phyloP scores from a whole-genome alignment of 1,284 basidiomycete species.

The Melampsora americana region DNA sequence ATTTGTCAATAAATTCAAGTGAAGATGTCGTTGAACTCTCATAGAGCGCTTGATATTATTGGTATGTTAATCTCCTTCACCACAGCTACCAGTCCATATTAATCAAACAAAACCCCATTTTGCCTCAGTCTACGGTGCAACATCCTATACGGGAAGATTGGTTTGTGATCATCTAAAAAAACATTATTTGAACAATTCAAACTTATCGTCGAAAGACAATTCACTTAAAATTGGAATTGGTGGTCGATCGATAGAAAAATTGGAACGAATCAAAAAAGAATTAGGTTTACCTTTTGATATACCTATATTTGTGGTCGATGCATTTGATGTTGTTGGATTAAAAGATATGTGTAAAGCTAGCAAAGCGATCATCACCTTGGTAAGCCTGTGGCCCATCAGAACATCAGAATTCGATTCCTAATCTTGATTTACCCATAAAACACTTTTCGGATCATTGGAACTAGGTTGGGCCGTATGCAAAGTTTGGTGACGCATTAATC shows the following conservation, averaged over 20 bases:
- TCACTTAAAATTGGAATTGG: slow-evolving; percentile 28
- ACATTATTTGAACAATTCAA: not conserved
- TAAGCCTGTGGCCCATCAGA: slow-evolving; percentile 10
- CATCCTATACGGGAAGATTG: slow-evolving; percentile 26
- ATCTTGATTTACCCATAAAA: not conserved
- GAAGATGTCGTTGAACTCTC: no score
- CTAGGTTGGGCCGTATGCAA: slow-evolving; percentile 40
- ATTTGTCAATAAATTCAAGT: no score
- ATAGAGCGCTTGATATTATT: no score
- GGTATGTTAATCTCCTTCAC: no score
- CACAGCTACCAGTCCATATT: no score
- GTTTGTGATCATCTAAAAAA: slow-evolving; percentile 33
- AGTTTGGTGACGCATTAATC: slow-evolving; percentile 21
- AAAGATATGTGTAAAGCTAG: slow-evolving; percentile 24
- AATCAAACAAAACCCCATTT: not conserved
- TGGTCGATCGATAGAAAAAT: slow-evolving; percentile 32
- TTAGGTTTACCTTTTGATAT: slow-evolving; percentile 12
- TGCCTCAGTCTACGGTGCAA: slow-evolving; percentile 34
- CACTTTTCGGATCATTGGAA: not conserved
- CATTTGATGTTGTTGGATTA: slow-evolving; percentile 20
- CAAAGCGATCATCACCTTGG: slow-evolving; percentile 34
- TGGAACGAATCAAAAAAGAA: slow-evolving; percentile 29
- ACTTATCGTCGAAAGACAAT: not conserved
- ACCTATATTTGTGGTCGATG: slow-evolving; percentile 32
- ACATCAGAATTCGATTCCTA: not conserved